Evolutionary conservation across 768 basidiomycete species (phyloP), one percentile per base, ranked within the genome.

Genomic region (Pisolithus marmoratus): DNA sequence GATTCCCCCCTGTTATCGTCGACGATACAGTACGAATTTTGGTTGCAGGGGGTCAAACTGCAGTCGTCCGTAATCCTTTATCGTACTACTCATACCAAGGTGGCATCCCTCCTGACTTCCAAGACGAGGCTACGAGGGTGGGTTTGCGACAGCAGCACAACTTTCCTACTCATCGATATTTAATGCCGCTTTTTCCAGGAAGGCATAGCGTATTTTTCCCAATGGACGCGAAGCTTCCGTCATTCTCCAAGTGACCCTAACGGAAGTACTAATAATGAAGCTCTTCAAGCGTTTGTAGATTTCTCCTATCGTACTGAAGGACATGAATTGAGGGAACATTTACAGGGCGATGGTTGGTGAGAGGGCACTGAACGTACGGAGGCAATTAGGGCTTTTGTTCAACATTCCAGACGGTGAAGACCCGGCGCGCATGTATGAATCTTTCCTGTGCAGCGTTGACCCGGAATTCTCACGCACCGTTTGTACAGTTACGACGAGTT

Each of bases 401-500:
- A 38, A 51, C 15, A 58, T 55, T 50, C 46, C 49, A 12, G 58
- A 60, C 37, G 37, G 24, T 12, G 54, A 55, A 49, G 38, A 58
- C 40, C 17, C 54, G 15, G 43, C 50, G n/a, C 15, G 36, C 23
- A 47, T 51, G 62, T 60, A 44, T 49, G 46, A 22, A 29, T 7
- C 3, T 19, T 12, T 17, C 26, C 45, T 8, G 22, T 34, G 34
- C 5, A 1, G 14, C 22, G 22, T 42, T 34, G 34, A 34, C 14
- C 29, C 34, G 12, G 2, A 14, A 34, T 34, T 34, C 34, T 34
- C 34, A 34, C 14, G 34, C 34, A 34, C 34, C 14, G 5, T 15
- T 5, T 12, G 34, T 34, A 34, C 20, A 65, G 65, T 19, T 66
- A 60, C 41, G 63, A 67, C 19, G 59, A 61, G 19, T 67, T 65